Evolutionary conservation across 148 eudicot genomes (phyloP).

Genomic region (Spergularia bocconei): DNA sequence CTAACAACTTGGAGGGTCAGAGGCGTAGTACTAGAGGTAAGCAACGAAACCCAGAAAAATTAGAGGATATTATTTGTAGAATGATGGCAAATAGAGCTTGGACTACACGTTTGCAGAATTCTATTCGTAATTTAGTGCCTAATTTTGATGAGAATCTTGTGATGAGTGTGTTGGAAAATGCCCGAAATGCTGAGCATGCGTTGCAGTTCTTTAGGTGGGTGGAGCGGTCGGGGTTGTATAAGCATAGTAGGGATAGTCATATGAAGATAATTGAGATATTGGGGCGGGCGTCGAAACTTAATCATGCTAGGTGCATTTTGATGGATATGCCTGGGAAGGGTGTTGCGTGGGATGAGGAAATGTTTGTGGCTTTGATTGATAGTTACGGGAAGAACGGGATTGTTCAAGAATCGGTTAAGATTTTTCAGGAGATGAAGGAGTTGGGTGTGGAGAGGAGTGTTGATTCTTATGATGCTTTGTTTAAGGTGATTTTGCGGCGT

Average conservation of each 20-base stretch:
- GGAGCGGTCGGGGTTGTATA: constrained; percentile 56
- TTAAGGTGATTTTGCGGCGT: constrained; percentile 68
- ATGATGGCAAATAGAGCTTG: constrained; percentile 90
- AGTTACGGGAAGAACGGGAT: constrained; percentile 70
- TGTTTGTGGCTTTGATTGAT: constrained; percentile 79
- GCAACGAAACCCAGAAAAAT: constrained; percentile 51
- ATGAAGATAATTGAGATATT: constrained; percentile 67
- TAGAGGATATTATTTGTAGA: constrained; percentile 62
- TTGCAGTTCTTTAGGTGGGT: constrained; percentile 90
- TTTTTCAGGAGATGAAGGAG: constrained; percentile 71
- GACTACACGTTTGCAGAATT: constrained; percentile 90
- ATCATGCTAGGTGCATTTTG: constrained; percentile 78
- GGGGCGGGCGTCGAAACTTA: constrained; percentile 58
- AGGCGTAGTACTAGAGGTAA: constrained; percentile 38
- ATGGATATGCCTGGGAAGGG: constrained; percentile 83
- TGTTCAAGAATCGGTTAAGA: constrained; percentile 77
- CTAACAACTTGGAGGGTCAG: constrained; percentile 15
- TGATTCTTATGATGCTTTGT: constrained; percentile 64
- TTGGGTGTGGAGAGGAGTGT: constrained; percentile 58
- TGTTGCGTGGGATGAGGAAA: constrained; percentile 66
- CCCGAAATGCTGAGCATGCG: constrained; percentile 63
- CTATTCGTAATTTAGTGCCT: constrained; percentile 64
- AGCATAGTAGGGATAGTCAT: constrained; percentile 59
- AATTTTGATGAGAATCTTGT: constrained; percentile 58
- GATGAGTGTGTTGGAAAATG: constrained; percentile 55